A percentile compares a stretch with the other conserved stretches of the same genome.
Evolutionary conservation across 768 basidiomycete genomes (phyloP).

Genomic region (Agaricus subrufescens): DNA sequence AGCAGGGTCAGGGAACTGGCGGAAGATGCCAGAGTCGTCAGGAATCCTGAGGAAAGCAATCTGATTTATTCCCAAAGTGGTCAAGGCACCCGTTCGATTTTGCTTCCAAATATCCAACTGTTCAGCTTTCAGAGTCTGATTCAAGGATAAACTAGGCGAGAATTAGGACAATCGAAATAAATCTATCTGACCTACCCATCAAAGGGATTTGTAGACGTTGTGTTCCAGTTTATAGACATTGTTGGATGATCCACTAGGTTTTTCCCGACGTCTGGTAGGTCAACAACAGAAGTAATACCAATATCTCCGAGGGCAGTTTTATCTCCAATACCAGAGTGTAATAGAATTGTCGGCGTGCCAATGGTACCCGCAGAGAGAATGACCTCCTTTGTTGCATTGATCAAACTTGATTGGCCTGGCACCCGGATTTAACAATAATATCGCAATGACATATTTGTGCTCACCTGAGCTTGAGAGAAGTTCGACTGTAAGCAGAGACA

Average conservation of each 20-base stretch:
- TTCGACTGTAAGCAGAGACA: slow-evolving; percentile 7
- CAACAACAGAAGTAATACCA: slow-evolving; percentile 22
- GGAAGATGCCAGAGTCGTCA: slow-evolving; percentile 16
- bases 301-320: slow-evolving; percentile 16
- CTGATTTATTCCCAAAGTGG: slow-evolving; percentile 17
- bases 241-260: slow-evolving; percentile 32
- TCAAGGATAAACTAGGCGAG: slow-evolving; percentile 14
- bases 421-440: neutral
- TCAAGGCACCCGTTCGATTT: slow-evolving; percentile 18
- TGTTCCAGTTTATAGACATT: slow-evolving; percentile 19
- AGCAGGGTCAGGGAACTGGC: slow-evolving; percentile 17
- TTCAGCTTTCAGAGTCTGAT: slow-evolving; percentile 18
- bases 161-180: neutral
- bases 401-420: neutral
- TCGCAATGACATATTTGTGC: neutral
- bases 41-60: slow-evolving; percentile 20
- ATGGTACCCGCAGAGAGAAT: slow-evolving; percentile 38
- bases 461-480: slow-evolving; percentile 8
- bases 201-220: slow-evolving; percentile 23
- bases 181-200: slow-evolving; percentile 15
- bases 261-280: slow-evolving; percentile 32
- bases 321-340: slow-evolving; percentile 33
- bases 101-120: slow-evolving; percentile 19
- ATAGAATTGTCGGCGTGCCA: slow-evolving; percentile 31
- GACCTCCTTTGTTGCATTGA: slow-evolving; percentile 47